Evolutionary conservation across 2,329 filamentous ascomycete genomes (phyloP).

Genomic region (Pseudogymnoascus sp.): DNA sequence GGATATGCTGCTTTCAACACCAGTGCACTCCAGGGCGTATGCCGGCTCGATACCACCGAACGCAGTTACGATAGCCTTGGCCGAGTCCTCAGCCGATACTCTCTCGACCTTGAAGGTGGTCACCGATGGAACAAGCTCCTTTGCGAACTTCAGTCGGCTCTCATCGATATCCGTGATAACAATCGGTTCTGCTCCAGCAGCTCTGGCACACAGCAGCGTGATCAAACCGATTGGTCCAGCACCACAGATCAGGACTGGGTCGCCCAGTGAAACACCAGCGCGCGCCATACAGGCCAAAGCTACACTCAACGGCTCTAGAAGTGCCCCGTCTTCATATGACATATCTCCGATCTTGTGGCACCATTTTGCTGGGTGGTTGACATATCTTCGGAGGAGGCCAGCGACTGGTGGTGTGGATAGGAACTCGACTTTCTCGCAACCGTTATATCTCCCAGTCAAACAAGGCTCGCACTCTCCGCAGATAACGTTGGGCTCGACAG

Average conservation of each 20-base stretch:
- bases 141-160: constrained; percentile 74
- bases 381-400: constrained; percentile 80
- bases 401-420: constrained; percentile 83
- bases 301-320: constrained; percentile 85
- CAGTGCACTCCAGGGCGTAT: constrained; percentile 85
- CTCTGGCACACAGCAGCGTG: constrained; percentile 72
- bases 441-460: constrained; percentile 88
- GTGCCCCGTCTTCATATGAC: constrained; percentile 82
- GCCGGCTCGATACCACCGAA: constrained; percentile 75
- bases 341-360: constrained; percentile 94
- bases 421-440: constrained; percentile 79
- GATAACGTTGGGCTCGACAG: constrained; percentile 88
- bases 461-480: constrained; percentile 88
- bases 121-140: constrained; percentile 69
- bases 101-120: constrained; percentile 71
- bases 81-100: constrained; percentile 60
- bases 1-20: constrained; percentile 81
- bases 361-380: constrained; percentile 90
- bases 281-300: constrained; percentile 82
- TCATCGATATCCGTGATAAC: constrained; percentile 94
- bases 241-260: constrained; percentile 81
- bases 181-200: constrained; percentile 81
- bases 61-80: constrained; percentile 54
- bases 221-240: constrained; percentile 92
- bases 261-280: constrained; percentile 71